Percentiles rank a stretch among this genome's conserved stretches.
phyloP scores from a whole-genome alignment of 495 filamentous ascomycete species.

The Neurospora sp. region DNA sequence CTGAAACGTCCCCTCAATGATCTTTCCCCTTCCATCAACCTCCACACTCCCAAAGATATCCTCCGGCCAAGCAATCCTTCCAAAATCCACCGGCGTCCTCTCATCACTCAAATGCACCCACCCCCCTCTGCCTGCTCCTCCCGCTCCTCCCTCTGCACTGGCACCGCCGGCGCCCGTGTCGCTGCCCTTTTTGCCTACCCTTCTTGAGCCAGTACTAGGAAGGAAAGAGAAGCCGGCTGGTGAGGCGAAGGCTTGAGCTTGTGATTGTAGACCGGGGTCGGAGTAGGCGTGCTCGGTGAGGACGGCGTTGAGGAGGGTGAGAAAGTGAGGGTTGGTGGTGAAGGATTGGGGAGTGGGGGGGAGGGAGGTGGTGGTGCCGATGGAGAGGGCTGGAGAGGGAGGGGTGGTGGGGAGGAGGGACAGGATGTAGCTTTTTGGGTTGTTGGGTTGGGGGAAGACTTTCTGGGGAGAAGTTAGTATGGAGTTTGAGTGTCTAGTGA shows the following conservation, averaged over 20 bases:
- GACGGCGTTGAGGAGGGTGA: constrained; percentile 64
- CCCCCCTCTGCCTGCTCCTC: constrained; percentile 73
- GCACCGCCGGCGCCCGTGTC: constrained; percentile 58
- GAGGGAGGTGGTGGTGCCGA: constrained; percentile 62
- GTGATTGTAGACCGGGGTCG: constrained; percentile 62
- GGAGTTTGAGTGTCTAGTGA: not conserved
- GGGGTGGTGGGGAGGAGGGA: constrained; percentile 67
- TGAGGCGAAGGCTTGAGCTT: constrained; percentile 72
- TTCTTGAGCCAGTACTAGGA: not conserved
- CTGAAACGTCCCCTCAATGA: constrained; percentile 52
- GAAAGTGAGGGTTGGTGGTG: constrained; percentile 65
- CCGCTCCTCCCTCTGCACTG: constrained; percentile 71
- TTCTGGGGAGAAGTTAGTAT: constrained; percentile 54
- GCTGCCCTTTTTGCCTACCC: constrained; percentile 1
- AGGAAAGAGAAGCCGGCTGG: constrained; percentile 53
- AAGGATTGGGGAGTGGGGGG: constrained; percentile 73
- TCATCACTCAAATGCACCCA: constrained; percentile 82
- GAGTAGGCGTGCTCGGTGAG: constrained; percentile 56
- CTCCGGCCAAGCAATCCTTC: constrained; percentile 80
- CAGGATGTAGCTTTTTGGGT: constrained; percentile 44
- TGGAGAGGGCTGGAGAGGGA: constrained; percentile 55
- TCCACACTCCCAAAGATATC: constrained; percentile 92
- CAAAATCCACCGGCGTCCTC: constrained; percentile 79
- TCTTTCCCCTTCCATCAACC: constrained; percentile 66
- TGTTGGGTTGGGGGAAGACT: constrained; percentile 46